Evolutionary conservation across 805 yeast genomes (phyloP).

Genomic region (Candida vaughaniae): DNA sequence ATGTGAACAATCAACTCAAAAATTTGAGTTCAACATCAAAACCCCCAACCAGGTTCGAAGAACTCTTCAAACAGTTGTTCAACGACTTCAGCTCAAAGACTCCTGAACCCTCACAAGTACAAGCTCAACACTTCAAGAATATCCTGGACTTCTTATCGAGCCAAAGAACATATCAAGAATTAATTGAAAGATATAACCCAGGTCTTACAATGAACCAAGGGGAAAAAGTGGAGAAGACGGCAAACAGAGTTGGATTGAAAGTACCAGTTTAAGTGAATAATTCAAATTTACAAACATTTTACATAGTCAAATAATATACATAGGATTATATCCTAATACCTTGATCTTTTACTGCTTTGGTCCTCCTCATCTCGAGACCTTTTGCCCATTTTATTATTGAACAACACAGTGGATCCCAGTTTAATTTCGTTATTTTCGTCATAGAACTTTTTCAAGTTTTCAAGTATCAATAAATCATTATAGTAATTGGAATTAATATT

Average conservation of each 20-base stretch:
- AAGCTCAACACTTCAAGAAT: constrained; percentile 47
- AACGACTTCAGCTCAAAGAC: constrained; percentile 7
- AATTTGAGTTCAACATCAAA: constrained; percentile 16
- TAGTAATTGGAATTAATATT: constrained; percentile 33
- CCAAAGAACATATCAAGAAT: constrained; percentile 75
- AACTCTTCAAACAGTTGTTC: constrained; percentile 9
- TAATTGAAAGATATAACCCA: constrained; percentile 84
- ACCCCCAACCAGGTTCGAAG: constrained; percentile 13
- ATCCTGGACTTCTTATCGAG: constrained; percentile 60
- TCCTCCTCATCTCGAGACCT: constrained; percentile 22
- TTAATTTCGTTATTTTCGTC: constrained; percentile 34
- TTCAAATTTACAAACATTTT: no score
- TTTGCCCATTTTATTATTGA: constrained; percentile 24
- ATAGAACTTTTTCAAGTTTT: constrained; percentile 38
- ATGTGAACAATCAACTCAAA: constrained; percentile 29
- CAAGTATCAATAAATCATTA: constrained; percentile 39
- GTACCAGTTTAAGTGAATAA: constrained; percentile 25
- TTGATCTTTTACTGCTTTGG: constrained; percentile 8
- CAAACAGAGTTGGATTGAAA: constrained; percentile 82
- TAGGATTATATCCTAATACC: constrained; percentile 4
- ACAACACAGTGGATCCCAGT: constrained; percentile 9
- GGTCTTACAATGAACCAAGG: constrained; percentile 74
- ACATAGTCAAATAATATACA: not conserved
- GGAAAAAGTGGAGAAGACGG: constrained; percentile 78
- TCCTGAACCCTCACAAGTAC: constrained; percentile 4